Percentiles rank a stretch among this genome's conserved stretches.
phyloP scores from a whole-genome alignment of 202 grass and related monocot species.

The Cymbopogon flexuosus region DNA sequence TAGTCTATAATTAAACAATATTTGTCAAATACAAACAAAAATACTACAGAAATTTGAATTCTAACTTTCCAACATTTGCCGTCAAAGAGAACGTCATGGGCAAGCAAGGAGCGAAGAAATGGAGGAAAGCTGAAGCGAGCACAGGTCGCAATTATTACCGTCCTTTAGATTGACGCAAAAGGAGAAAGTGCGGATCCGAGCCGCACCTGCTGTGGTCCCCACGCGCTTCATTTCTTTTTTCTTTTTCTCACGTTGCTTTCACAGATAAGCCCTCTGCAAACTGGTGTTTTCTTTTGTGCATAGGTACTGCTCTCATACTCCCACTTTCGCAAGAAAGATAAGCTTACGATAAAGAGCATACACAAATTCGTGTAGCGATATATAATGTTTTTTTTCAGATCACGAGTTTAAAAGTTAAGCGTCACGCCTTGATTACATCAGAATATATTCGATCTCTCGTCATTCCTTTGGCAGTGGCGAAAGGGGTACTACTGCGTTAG shows the following conservation, averaged over 20 bases:
- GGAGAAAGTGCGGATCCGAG: slow-evolving; percentile 13
- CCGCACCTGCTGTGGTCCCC: background rate
- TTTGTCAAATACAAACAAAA: too few relatives aligned
- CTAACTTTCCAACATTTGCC: too few relatives aligned
- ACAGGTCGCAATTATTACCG: background rate
- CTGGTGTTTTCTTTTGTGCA: background rate
- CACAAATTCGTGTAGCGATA: too few relatives aligned
- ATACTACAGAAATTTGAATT: too few relatives aligned
- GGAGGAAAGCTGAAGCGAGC: background rate
- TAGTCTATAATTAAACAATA: too few relatives aligned
- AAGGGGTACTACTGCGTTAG: background rate
- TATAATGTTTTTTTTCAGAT: background rate
- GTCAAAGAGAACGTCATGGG: too few relatives aligned
- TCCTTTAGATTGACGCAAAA: slow-evolving; percentile 17
- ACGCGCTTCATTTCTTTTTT: background rate
- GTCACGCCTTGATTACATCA: background rate
- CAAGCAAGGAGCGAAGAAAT: too few relatives aligned
- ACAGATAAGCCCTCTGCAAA: background rate
- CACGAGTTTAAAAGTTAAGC: background rate
- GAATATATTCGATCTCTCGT: background rate
- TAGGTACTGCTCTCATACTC: background rate
- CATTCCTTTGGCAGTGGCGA: background rate
- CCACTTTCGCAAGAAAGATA: background rate
- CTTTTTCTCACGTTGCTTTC: background rate
- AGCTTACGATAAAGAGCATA: background rate